These are phyloP conservation scores for Pharus latifolius DNA, from an alignment of 176 grass and related monocot species.

Conservation along the genomic window DNA sequence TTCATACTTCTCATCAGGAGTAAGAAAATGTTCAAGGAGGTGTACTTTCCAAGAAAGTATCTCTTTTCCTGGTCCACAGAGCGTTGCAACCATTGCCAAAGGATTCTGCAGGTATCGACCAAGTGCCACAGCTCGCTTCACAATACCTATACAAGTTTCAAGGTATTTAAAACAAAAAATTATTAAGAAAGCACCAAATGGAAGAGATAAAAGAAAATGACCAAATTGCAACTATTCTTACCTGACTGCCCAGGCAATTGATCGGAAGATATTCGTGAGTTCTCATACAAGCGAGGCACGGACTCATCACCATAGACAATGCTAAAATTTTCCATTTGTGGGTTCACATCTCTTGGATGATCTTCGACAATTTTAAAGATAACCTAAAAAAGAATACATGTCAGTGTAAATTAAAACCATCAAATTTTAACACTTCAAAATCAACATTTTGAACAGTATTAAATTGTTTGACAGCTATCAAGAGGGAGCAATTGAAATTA, in stretches of 20 bases:
- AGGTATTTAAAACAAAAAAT: background rate
- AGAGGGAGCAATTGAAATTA: background rate
- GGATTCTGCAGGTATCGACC: slow-evolving; percentile 90
- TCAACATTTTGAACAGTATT: background rate
- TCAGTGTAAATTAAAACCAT: background rate
- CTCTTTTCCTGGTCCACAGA: slow-evolving; percentile 90
- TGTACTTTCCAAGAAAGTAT: slow-evolving; percentile 97
- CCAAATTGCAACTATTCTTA: slow-evolving; percentile 12
- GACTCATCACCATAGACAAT: slow-evolving; percentile 89
- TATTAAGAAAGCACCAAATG: background rate
- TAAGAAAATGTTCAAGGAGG: slow-evolving; percentile 74
- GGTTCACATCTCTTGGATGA: slow-evolving; percentile 64
- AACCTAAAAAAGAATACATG: slow-evolving; percentile 42
- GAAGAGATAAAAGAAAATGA: slow-evolving; percentile 3
- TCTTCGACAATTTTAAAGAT: slow-evolving; percentile 98
- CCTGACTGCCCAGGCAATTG: slow-evolving; percentile 81
- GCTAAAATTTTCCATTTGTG: slow-evolving; percentile 64
- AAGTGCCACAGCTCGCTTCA: slow-evolving; percentile 86
- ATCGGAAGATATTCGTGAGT: slow-evolving; percentile 83
- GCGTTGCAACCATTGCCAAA: slow-evolving; percentile 81
- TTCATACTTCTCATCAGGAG: slow-evolving; percentile 90
- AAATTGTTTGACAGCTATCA: background rate
- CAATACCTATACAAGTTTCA: slow-evolving; percentile 53
- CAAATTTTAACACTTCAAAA: background rate
- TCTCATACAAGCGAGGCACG: slow-evolving; percentile 78